Base-by-base conservation (phyloP, 768 basidiomycete species). In the Crepidotus variabilis region DNA sequence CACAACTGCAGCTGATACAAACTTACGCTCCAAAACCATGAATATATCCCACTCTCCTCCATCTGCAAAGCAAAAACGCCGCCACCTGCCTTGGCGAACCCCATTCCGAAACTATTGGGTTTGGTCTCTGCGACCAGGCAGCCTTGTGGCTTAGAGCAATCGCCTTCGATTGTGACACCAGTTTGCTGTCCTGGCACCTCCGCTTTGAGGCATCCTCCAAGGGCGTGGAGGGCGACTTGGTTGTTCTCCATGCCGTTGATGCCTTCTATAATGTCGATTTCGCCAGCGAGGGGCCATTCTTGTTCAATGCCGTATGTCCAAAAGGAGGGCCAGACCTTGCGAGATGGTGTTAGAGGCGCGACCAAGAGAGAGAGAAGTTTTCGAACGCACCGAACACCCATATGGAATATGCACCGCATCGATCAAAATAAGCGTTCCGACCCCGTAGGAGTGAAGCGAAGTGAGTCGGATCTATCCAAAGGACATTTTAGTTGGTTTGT, bases 181-280 rank as follows among this genome's bases (percentile, higher is more conserved):
- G 79, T 71, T 75, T 83, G 67, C 66, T n/a, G 10, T 3, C 67
- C 32, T 59, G 71, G 50, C 63, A 74, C 57, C 65, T 69, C 58
- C 67, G 59, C 59, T 49, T 75, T 74, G 10, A 65, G 58, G 61
- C 78, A 81, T 2, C 78, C 78, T 2, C 64, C 65, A 0, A 67
- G 77, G 0, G 90, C 88, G 65, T 94, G 93, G n/a, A 94, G 71
- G 0, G 92, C 81, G 72, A 88, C 83, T 66, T 91, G 90, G 61
- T 92, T 92, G 60, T 76, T 72, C 7, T 72, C 70, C 70, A 86
- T 82, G 51, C 79, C 63, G 71, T 96, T 94, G 60, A 94, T 90
- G 9, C 83, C 88, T 69, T 95, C 94, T 54, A 94, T 83, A 32
- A 91, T 88, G 63, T 82, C 80, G 35, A 82, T 81, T 65, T 82